Base-by-base conservation (phyloP, 2,329 filamentous ascomycete genomes). In the Claviceps quebecensis region DNA sequence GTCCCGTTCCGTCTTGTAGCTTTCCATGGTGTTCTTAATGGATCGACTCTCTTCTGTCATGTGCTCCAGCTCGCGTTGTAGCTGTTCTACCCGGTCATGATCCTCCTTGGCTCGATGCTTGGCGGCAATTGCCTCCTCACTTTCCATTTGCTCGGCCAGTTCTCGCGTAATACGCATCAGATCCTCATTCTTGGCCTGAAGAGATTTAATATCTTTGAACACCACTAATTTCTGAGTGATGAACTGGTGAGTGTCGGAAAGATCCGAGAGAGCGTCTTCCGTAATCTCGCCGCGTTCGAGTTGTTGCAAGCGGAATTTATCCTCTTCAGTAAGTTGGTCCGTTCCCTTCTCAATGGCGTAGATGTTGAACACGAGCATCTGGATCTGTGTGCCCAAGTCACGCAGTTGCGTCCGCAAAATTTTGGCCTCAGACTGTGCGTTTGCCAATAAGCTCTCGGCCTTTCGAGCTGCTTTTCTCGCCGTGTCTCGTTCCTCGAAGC, bases 1-100 rank as follows among this genome's bases (percentile, higher is more conserved):
- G 64, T 98, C 91, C 55, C 93, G 84, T 69, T 98, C 93, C 60
- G 89, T 87, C 64, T 93, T 88, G 65, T 95, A 95, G 65, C 87
- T 95, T 71, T 95, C 87, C 56, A 89, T 86, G 52, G 90, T 87
- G 34, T 85, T 81, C 44, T 85, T 81, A 57, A 95, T 83, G 13
- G 86, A 86, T 58, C 84, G 80, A 49, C 95, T 80, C 63, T 96
- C 89, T 56, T 96, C 91, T 53, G 87, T 82, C 65, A 91, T 65
- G 48, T 85, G 81, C 57, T 84, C 77, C 23, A 94, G 76, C 57
- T 88, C 82, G 50, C 83, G 78, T 55, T 87, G 76, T 36, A 93
- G 71, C 45, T 76, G 78, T 58, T 84, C 79, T n/a, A 93, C 76
- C 63, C 90, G 83, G 54, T 86, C 78, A 53, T 82, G 79, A 51